Base-by-base conservation (phyloP, 257 asterid species). In the Petunia axillaris region DNA sequence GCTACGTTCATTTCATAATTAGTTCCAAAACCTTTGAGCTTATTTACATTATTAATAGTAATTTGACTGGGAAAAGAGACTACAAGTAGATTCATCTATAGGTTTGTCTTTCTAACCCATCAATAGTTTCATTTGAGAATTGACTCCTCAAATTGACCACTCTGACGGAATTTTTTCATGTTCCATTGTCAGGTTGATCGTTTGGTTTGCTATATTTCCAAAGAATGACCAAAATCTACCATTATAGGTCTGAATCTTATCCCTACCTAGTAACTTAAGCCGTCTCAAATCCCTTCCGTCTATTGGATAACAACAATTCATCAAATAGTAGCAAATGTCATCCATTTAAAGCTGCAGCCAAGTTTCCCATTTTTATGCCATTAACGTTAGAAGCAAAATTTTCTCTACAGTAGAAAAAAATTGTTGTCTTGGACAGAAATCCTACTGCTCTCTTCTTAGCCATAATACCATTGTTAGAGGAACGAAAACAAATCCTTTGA, bases 321-420 rank as follows among this genome's bases (percentile, higher is more conserved):
- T 2, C 25, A 62, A 40, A 4, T n/a, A n/a, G n/a, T 62, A 52
- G 57, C 57, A 52, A 52, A 58, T 2, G 1, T 63, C 68, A 63
- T 63, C 62, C 81, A 6, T 77, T 82, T 46, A 92, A 71, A 7
- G 84, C 89, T 3, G 88, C 87, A 43, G 91, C 84, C 87, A 93
- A 91, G 74, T 89, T 87, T 5, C 97, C 92, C 4, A 83, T 67
- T 65, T 86, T 87, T 48, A 59, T 62, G 15, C 85, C 83, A 83
- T 83, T 82, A 62, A 1, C 68, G 38, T 76, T 87, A 36, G 79
- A 64, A 7, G 64, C 84, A 83, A 83, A 82, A 80, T 76, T 80
- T 55, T 66, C 82, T 78, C 90, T 82, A 79, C 92, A 91, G 2
- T 36, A 59, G 2, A 60, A 81, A 40, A 89, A 59, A 14, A 81